A percentile compares a stretch with the other conserved stretches of the same genome.
Evolutionary conservation across 2,329 filamentous ascomycete genomes (phyloP).

Genomic region (Colletotrichum australisinense): DNA sequence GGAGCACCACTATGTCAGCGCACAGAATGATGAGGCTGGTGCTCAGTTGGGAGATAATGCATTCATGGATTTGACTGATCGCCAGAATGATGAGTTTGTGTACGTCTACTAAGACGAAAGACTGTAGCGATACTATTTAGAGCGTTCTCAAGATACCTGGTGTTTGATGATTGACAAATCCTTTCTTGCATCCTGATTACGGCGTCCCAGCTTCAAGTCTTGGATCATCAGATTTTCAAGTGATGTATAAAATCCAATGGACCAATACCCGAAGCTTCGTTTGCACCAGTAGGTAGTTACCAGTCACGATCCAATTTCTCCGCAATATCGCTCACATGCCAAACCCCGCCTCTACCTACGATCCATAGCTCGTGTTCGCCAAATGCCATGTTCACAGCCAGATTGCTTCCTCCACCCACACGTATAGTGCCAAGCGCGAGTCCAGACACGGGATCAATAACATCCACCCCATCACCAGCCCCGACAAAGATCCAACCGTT

Average conservation of each 20-base stretch:
- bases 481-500: constrained; percentile 16
- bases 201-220: too few species aligned
- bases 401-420: background rate
- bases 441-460: background rate
- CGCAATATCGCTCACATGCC: background rate
- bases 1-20: constrained; percentile 59
- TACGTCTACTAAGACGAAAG: constrained; percentile 62
- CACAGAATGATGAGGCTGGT: constrained; percentile 41
- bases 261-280: too few species aligned
- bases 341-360: constrained; percentile 5
- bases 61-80: constrained; percentile 71
- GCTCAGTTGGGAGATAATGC: constrained; percentile 58
- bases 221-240: too few species aligned
- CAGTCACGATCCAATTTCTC: constrained; percentile 6
- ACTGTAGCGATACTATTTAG: background rate
- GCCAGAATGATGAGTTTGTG: constrained; percentile 76
- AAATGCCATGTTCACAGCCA: constrained; percentile 3
- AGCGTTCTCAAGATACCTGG: background rate
- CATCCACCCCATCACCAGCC: background rate
- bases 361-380: constrained; percentile 12
- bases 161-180: too few species aligned
- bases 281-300: background rate
- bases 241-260: too few species aligned
- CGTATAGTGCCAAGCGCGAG: background rate
- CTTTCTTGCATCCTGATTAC: background rate